phyloP scores from a whole-genome alignment of 164 flowering plant species.

The Nymphaea colorata region DNA sequence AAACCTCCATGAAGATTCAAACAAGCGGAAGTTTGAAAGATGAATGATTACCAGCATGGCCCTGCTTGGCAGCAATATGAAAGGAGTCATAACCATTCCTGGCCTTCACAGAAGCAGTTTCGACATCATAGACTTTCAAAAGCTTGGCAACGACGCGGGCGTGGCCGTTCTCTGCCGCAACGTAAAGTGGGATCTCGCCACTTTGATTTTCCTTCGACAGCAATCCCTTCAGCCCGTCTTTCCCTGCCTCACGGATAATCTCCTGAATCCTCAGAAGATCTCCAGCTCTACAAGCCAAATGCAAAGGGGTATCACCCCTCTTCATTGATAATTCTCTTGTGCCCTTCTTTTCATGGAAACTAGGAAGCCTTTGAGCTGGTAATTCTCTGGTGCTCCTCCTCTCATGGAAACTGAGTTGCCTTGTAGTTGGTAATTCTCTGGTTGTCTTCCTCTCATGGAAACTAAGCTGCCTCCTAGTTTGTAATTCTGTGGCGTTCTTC shows the following conservation, averaged over 20 bases:
- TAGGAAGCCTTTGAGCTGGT: slow-evolving; percentile 33
- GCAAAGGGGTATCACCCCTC: slow-evolving; percentile 67
- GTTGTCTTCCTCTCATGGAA: neutral
- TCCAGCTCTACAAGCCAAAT: slow-evolving; percentile 68
- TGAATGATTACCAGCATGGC: slow-evolving; percentile 55
- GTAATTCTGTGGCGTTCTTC: neutral
- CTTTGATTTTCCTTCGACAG: slow-evolving; percentile 47
- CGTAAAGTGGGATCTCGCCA: slow-evolving; percentile 79
- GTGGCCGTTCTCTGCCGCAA: slow-evolving; percentile 84
- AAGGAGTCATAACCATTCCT: slow-evolving; percentile 74
- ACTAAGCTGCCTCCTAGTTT: neutral
- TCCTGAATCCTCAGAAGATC: slow-evolving; percentile 47
- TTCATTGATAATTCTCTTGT: slow-evolving; percentile 73
- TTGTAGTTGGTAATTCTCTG: neutral
- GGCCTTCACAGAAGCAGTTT: slow-evolving; percentile 52
- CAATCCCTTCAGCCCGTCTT: slow-evolving; percentile 21
- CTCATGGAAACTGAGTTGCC: neutral
- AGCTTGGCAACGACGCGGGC: slow-evolving; percentile 43
- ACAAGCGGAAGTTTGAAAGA: neutral
- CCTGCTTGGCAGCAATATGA: slow-evolving; percentile 93
- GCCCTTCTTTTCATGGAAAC: slow-evolving; percentile 51
- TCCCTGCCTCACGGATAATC: slow-evolving; percentile 31
- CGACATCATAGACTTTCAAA: slow-evolving; percentile 51
- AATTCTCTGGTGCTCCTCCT: slow-evolving; percentile 32
- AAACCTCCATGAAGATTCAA: neutral